These are phyloP conservation scores for Ophiostoma quercus DNA, from an alignment of 2,329 filamentous ascomycete species.

Conservation along the genomic window DNA sequence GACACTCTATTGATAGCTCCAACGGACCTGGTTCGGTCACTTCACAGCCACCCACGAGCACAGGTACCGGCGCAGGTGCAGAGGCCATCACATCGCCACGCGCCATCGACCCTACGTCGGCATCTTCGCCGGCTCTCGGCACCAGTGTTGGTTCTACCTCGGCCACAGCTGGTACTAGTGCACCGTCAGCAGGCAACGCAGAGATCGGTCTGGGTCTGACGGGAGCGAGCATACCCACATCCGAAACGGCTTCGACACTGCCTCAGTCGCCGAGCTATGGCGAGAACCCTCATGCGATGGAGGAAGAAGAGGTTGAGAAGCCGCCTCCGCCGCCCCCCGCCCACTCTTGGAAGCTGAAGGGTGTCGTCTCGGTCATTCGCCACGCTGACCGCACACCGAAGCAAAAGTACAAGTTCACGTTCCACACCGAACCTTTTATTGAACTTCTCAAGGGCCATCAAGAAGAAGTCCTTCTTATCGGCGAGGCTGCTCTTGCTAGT, in stretches of 20 bases:
- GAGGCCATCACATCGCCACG: not conserved
- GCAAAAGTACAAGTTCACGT: constrained; percentile 99
- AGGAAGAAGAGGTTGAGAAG: constrained; percentile 38
- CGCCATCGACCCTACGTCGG: not conserved
- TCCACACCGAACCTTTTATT: constrained; percentile 94
- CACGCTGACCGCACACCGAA: constrained; percentile 97
- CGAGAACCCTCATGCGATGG: constrained; percentile 30
- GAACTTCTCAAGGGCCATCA: constrained; percentile 91
- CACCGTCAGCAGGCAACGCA: not conserved
- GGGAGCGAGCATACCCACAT: not conserved
- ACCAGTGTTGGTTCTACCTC: not conserved
- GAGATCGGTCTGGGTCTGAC: constrained; percentile 12
- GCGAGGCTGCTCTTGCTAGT: constrained; percentile 80
- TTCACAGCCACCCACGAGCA: not conserved
- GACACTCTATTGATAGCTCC: constrained; percentile 8
- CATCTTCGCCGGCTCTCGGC: not conserved
- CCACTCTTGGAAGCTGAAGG: constrained; percentile 96
- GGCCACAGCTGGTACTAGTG: not conserved
- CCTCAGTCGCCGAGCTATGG: constrained; percentile 38
- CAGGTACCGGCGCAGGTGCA: not conserved
- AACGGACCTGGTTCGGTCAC: not conserved
- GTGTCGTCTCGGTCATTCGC: constrained; percentile 91
- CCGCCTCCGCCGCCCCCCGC: constrained; percentile 69
- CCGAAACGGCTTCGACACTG: constrained; percentile 20
- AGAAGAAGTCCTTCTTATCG: constrained; percentile 91